Evolutionary conservation across 176 grass and related monocot genomes (phyloP), one percentile per base, ranked within the genome.

Genomic region (Triticum dicoccoides): DNA sequence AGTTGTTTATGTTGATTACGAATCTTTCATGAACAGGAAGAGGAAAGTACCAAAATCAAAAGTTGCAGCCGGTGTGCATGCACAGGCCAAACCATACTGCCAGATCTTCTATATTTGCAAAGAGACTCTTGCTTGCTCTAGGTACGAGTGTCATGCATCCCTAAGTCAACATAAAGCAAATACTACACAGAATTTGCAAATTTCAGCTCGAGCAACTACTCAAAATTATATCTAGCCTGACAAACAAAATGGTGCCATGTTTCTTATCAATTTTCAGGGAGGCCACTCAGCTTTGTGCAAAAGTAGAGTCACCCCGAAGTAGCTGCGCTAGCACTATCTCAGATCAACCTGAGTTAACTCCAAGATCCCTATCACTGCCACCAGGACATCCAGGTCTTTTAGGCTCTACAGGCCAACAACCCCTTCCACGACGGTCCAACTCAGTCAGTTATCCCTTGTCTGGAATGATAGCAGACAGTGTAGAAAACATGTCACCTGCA

Each of bases 21-120:
- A 47, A 70, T 45, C 27, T 88, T 88, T 54, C 63, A 41, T 84
- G 32, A 75, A 75, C 83, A 91, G 89, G 85, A 95, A 62, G 85
- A 86, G 81, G 81, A 81, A 72, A 37, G 73, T 70, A 79, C 95
- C 86, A 58, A 97, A 64, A 78, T 98, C 93, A 18, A 98, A 79
- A 67, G 89, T 87, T 87, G 87, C 95, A 71, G 62, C 62, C 23
- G 13, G 20, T 74, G 84, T 97, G 74, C 90, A 91, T 75, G 41
- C 82, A 85, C 82, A 91, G 11, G 90, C 91, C 33, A 88, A 91
- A 82, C 69, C 47, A 10, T 93, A 86, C 49, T 97, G 92, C 89
- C 87, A 87, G 5, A 90, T 97, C 85, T 84, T 79, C 74, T 98
- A 87, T 83, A 80, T 92, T 86, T 90, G 87, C 83, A 95, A 82